Conservation (phyloP, 1,284 basidiomycete genomes). For the Sporisorium iseilematis-ciliati region DNA sequence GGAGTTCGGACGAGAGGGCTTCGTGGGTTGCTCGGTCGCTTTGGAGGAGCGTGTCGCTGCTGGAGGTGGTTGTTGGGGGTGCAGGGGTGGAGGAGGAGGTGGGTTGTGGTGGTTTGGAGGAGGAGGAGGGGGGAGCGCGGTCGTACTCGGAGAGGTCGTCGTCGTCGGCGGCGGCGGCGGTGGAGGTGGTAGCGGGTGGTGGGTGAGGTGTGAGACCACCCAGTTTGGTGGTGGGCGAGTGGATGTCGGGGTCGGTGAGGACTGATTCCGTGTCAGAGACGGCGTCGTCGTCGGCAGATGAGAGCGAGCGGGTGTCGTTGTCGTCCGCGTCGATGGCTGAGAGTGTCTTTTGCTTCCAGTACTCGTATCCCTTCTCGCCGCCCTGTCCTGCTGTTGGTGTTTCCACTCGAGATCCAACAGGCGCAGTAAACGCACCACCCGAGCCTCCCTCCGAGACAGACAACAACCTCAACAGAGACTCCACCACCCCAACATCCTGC, state of each 20-base stretch:
- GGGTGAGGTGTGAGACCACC: slow-evolving; percentile 14
- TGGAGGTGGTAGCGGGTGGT: background rate
- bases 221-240: slow-evolving; percentile 10
- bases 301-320: background rate
- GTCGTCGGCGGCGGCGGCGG: slow-evolving; percentile 4
- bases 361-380: slow-evolving; percentile 9
- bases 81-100: background rate
- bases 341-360: slow-evolving; percentile 30
- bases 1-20: slow-evolving; percentile 64
- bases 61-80: background rate
- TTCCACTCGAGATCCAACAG: background rate
- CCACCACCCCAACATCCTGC: slow-evolving; percentile 28
- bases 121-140: slow-evolving; percentile 5
- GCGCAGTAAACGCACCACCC: slow-evolving; percentile 26
- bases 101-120: background rate
- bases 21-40: slow-evolving; percentile 62
- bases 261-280: slow-evolving; percentile 34
- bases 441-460: slow-evolving; percentile 4
- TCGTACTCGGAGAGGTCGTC: slow-evolving; percentile 34
- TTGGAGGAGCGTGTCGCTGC: slow-evolving; percentile 46
- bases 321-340: slow-evolving; percentile 17
- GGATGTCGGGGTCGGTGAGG: slow-evolving; percentile 42
- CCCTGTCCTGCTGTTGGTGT: background rate
- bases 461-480: slow-evolving; percentile 24
- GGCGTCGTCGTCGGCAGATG: slow-evolving; percentile 1